Conservation (phyloP, 495 filamentous ascomycete species). For the Talaromyces trachyspermus region DNA sequence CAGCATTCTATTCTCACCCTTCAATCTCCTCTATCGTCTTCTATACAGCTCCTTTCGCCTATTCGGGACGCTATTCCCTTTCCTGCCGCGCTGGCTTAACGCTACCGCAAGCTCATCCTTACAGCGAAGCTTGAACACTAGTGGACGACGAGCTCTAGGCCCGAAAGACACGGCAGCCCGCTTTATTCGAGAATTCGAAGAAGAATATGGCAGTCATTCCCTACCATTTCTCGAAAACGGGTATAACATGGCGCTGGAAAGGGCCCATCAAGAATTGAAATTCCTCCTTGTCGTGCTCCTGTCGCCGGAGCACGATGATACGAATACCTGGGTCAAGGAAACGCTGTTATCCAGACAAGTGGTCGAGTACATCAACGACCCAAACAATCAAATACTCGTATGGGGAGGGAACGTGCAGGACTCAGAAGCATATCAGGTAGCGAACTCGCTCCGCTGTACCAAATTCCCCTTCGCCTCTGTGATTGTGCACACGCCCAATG, state of each 20-base stretch:
- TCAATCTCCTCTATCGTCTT: constrained; percentile 67
- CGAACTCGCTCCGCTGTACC: constrained; percentile 71
- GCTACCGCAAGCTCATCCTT: constrained; percentile 39
- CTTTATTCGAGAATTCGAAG: constrained; percentile 87
- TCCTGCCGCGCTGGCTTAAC: constrained; percentile 67
- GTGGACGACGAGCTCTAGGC: constrained; percentile 62
- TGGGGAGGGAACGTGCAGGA: constrained; percentile 92
- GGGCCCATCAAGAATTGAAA: constrained; percentile 82
- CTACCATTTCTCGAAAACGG: constrained; percentile 76
- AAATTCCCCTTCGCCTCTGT: constrained; percentile 86
- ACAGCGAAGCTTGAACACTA: constrained; percentile 51
- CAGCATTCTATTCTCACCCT: constrained; percentile 70
- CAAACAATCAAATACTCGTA: constrained; percentile 66
- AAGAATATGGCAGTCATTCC: constrained; percentile 68
- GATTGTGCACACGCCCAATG: constrained; percentile 73
- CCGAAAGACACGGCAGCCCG: constrained; percentile 82
- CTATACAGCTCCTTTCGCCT: constrained; percentile 55
- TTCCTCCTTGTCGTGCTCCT: constrained; percentile 80
- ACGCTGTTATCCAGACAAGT: constrained; percentile 74
- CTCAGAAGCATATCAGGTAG: constrained; percentile 87
- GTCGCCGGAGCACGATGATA: constrained; percentile 91
- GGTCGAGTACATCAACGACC: constrained; percentile 60
- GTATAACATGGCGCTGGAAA: constrained; percentile 82
- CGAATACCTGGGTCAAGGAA: constrained; percentile 69
- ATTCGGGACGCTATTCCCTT: constrained; percentile 68